A percentile compares a stretch with the other conserved stretches of the same genome.
Conservation (phyloP, 140 eudicot genomes). For the Anethum foeniculum region DNA sequence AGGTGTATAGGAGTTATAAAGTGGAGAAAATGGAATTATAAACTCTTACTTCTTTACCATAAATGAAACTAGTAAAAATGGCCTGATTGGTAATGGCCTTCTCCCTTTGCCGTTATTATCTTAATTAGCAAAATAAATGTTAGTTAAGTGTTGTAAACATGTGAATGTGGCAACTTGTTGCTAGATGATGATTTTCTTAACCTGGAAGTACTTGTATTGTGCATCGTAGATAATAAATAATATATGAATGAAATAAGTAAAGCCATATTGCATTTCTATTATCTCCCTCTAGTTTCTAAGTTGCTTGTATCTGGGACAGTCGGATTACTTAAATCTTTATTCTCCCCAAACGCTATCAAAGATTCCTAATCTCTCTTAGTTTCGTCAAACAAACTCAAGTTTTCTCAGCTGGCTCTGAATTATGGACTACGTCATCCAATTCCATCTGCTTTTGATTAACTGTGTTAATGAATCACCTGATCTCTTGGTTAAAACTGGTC, state of each 20-base stretch:
- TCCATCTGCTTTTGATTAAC: neutral
- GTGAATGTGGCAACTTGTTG: neutral
- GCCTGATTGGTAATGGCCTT: neutral
- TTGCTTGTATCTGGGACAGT: neutral
- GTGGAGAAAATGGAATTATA: neutral
- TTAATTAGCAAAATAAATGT: neutral
- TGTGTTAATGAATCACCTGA: neutral
- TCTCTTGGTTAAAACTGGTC: neutral
- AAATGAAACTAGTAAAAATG: neutral
- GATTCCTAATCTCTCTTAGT: neutral
- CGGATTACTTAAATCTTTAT: neutral
- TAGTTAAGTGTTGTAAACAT: neutral
- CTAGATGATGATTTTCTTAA: too few species aligned
- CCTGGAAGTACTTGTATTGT: neutral
- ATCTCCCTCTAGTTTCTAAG: neutral
- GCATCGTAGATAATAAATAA: neutral
- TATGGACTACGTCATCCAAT: neutral
- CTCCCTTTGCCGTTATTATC: neutral
- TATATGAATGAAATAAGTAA: neutral
- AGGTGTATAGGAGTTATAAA: neutral
- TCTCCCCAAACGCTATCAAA: neutral
- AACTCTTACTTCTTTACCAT: neutral
- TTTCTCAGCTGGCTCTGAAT: neutral
- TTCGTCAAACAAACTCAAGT: neutral
- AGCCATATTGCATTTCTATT: neutral